Evolutionary conservation across 306 rosid genomes (phyloP).

Genomic region (Citrullus mucosospermus): DNA sequence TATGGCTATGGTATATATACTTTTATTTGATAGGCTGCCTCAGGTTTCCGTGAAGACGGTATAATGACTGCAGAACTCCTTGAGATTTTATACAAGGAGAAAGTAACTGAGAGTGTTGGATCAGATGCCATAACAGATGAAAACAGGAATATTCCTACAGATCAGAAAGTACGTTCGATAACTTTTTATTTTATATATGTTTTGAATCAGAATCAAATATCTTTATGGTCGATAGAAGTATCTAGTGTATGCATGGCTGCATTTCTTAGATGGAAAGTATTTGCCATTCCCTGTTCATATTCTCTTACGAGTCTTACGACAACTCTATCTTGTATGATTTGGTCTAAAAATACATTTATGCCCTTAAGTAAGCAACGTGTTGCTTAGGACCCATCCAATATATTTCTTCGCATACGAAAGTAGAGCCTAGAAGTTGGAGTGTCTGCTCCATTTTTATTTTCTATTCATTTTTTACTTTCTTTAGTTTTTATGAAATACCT

Average conservation of each 20-base stretch:
- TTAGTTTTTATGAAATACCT: too few species aligned
- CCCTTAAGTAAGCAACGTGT: not conserved
- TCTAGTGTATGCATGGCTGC: not conserved
- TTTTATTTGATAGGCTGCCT: constrained; percentile 36
- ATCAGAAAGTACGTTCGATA: constrained; percentile 30
- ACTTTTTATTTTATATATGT: not conserved
- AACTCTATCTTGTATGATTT: not conserved
- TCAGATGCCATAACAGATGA: constrained; percentile 11
- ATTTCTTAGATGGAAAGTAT: not conserved
- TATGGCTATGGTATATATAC: not conserved
- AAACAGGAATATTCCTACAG: constrained; percentile 12
- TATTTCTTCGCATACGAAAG: too few species aligned
- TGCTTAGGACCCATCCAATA: not conserved
- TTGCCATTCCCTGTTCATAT: not conserved
- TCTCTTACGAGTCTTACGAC: not conserved
- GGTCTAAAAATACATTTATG: not conserved
- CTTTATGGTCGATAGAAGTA: not conserved
- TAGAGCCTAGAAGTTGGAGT: not conserved
- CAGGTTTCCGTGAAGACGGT: constrained; percentile 66
- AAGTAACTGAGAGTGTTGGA: constrained; percentile 16
- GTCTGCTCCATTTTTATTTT: not conserved
- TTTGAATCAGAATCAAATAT: not conserved
- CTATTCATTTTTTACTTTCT: too few species aligned
- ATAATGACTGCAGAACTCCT: constrained; percentile 75
- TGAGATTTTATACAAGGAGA: constrained; percentile 33